Evolutionary conservation across 148 eudicot genomes (phyloP), one percentile per base, ranked within the genome.

Genomic region (Rhododendron henanense): DNA sequence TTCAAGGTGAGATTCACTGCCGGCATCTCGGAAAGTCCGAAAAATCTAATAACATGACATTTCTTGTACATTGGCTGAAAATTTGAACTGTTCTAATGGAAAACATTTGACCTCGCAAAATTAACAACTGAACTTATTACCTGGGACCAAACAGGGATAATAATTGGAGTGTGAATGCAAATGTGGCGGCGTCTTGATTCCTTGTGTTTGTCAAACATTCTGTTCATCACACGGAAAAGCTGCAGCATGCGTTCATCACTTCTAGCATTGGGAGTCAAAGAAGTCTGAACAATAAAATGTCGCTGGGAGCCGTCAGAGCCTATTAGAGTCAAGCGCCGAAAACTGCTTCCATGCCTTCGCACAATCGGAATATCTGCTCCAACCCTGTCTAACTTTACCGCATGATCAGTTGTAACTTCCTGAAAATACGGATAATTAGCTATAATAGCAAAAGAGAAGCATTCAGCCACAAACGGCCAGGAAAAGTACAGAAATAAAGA

Each of bases 101-200:
- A 55, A 78, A 39, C n/a, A 28, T 35, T 18, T 3, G 53, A 35
- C 10, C 48, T 1, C 39, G 31, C 16, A 25, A 53, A 35, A 84
- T 2, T n/a, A 78, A 82, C 59, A 19, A 73, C 59, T 82, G 82
- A 65, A 82, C 44, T 23, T 47, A 81, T 65, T 74, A 97, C 99
- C 99, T 97, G 99, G 74, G 99, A 95, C 98, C 98, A 97, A 87
- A 97, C 99, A 77, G 99, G 99, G 84, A 97, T 95, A 75, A 97
- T 95, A 61, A 97, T 93, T 47, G 99, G 99, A 57, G 98, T 97
- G 87, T 97, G 98, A 86, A 97, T 94, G 90, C 92, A 90, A 51
- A 95, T 94, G 89, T 97, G 98, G n/a, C 99, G 96, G 51, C 94
- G 94, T 86, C 99, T 92, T 55, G 99, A 97, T 85, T 97, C 99